Evolutionary conservation across 2,329 filamentous ascomycete species (phyloP), one percentile per base, ranked within the genome.

Genomic region (Fusarium sp.): DNA sequence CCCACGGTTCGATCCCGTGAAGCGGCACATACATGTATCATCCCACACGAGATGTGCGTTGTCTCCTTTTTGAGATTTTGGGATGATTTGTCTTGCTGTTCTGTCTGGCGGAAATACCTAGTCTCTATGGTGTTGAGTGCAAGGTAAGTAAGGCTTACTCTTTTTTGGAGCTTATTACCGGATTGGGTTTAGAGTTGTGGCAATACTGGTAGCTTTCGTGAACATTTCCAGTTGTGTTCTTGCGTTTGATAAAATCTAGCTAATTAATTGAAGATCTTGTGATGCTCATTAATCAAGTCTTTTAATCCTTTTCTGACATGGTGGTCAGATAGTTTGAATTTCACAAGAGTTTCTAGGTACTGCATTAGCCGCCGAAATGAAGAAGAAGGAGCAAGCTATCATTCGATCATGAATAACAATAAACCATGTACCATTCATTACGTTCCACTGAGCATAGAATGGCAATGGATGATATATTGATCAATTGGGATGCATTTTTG

Each of bases 1-100:
- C 76, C 75, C 73, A 69, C 70, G 71, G 75, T 76, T 76, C 75
- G 75, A 76, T 76, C 35, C 35, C 35, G 35, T 37, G 35, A 37
- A 37, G 35, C 35, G 35, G 35, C 35, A 37, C n/a, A n/a, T n/a
- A 11, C n/a, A 11, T 6, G 1, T 7, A 2, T 7, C 8, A 19
- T 76, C 74, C 68, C 69, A 69, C 73, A 76, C 68, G 73, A 68
- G 74, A 75, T 72, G 9, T n/a, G 52, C 5, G 30, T 32, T 0
- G 20, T 7, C 11, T 19, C 4, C 35, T 52, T 69, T 40, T 22
- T 14, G 37, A 22, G 33, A 26, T 10, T 45, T 35, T 33, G 35
- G 6, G 2, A 14, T 4, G 17, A 40, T 28, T 24, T 11, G 9
- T 10, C 10, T 5, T 13, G 5, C 28, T 13, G 28, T 13, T 30